Base-by-base conservation (phyloP, 768 basidiomycete genomes). In the Termitomyces sp. region DNA sequence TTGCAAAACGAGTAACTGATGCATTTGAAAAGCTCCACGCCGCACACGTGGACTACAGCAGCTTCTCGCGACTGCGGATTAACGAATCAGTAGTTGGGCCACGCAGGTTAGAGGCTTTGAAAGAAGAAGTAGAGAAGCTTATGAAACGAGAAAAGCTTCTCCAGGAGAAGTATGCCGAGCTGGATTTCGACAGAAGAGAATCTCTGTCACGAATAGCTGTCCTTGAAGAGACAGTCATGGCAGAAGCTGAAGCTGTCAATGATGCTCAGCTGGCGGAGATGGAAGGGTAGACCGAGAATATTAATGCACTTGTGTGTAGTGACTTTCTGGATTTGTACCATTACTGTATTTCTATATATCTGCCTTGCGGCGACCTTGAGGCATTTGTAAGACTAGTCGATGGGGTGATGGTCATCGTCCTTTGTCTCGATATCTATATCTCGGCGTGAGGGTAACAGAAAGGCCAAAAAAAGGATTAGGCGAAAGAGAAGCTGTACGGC, bases 181-280 rank as follows among this genome's bases (percentile, higher is more conserved):
- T 98, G 58, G 83, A 87, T 54, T 72, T 76, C 55, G 88, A 93
- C 71, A 75, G 82, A 62, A 71, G 78, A 48, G 87, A 87, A 47
- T 71, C 80, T 2, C 77, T 80, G 62, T 74, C 71, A 21, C 77
- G 85, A 45, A 77, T 91, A 32, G 77, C 76, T 3, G 70, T 65
- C 45, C 72, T 92, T 65, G 95, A 98, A 67, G 95, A 97, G 71
- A 84, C 82, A 73, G 70, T 96, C 61, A 93, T 93, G 87, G 79
- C 74, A 5, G 88, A 92, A 66, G 90, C 89, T 3, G 91, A 92
- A 70, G 87, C 82, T 9, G 63, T 88, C 65, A 92, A 92, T 67
- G 90, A 90, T 60, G 87, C 78, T 24, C 83, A 84, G 21, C 78
- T 90, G 51, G 84, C 83, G 28, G 80, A 81, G 66, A 79, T 83